Evolutionary conservation across 345 rosid species (phyloP).

Genomic region (Sonneratia caseolaris): DNA sequence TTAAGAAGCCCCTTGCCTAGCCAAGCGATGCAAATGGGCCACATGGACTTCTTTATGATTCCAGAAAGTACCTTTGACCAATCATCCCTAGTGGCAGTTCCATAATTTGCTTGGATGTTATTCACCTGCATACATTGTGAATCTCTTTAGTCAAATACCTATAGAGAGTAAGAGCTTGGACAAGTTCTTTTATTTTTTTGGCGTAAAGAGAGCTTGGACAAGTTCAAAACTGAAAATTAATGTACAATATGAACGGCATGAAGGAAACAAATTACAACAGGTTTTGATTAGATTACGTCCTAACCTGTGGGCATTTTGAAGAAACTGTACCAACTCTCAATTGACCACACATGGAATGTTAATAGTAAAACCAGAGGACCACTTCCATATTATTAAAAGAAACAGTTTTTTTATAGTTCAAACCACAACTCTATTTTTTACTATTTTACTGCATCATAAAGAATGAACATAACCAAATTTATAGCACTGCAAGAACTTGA

Average conservation of each 20-base stretch:
- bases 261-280: not conserved
- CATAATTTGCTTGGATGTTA: conserved; percentile 18
- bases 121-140: conserved; percentile 41
- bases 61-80: conserved; percentile 39
- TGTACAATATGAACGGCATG: not conserved
- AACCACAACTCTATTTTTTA: not conserved
- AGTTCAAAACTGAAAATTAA: conserved; percentile 6
- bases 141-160: not conserved
- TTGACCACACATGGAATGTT: not conserved
- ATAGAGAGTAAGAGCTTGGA: not conserved
- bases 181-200: not conserved
- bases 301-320: not conserved
- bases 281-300: not conserved
- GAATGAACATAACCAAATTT: not conserved
- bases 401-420: not conserved
- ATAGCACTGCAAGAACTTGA: not conserved
- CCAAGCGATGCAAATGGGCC: conserved; percentile 57
- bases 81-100: conserved; percentile 26
- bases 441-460: not conserved
- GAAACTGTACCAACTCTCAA: not conserved
- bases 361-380: not conserved
- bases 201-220: not conserved
- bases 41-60: conserved; percentile 41
- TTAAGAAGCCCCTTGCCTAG: conserved; percentile 39
- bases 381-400: not conserved